phyloP scores from a whole-genome alignment of 805 yeast species.

The Kregervanrija pseudodelftensis region DNA sequence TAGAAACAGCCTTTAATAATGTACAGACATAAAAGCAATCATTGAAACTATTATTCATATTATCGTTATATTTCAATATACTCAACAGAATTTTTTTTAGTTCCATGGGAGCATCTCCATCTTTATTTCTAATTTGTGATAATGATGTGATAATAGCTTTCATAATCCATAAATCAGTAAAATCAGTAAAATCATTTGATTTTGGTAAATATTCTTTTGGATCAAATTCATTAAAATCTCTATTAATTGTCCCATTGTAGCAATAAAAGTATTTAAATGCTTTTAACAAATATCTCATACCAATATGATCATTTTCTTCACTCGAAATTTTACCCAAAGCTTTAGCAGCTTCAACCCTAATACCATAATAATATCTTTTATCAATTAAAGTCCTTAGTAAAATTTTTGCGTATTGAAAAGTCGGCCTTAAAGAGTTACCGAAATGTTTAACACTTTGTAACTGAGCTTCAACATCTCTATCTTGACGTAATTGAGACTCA shows the following conservation, averaged over 20 bases:
- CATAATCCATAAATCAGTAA: constrained; percentile 61
- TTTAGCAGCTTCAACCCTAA: constrained; percentile 78
- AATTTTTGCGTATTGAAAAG: constrained; percentile 63
- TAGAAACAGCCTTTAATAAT: constrained; percentile 49
- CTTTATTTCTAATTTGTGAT: constrained; percentile 51
- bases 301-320: constrained; percentile 56
- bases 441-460: constrained; percentile 73
- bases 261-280: constrained; percentile 69
- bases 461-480: constrained; percentile 95
- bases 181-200: constrained; percentile 74
- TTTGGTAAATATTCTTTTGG: constrained; percentile 51
- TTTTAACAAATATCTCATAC: constrained; percentile 62
- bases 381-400: constrained; percentile 79
- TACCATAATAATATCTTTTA: constrained; percentile 77
- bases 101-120: constrained; percentile 49
- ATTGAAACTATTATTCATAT: constrained; percentile 66
- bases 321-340: constrained; percentile 68
- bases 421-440: constrained; percentile 51
- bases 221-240: constrained; percentile 22
- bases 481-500: constrained; percentile 88
- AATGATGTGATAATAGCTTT: constrained; percentile 61
- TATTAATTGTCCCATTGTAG: constrained; percentile 40
- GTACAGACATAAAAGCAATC: constrained; percentile 63
- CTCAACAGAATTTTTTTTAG: constrained; percentile 61
- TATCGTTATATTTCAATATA: constrained; percentile 76